Percentiles rank a stretch among this genome's conserved stretches.
phyloP scores from a whole-genome alignment of 441 rosid genomes.

The Jatropha multifida region DNA sequence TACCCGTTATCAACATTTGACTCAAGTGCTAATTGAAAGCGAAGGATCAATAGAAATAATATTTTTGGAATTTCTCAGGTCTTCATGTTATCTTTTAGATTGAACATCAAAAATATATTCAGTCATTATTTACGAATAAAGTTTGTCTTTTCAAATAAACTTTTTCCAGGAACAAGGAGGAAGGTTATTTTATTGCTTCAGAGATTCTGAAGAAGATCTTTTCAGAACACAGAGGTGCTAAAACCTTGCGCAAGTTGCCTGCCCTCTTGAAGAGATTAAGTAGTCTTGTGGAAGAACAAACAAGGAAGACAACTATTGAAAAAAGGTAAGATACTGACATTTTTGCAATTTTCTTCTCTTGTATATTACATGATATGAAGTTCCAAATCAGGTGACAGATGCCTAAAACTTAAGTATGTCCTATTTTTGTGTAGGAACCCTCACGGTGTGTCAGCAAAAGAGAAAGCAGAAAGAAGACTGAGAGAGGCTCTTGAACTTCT shows the following conservation, averaged over 20 bases:
- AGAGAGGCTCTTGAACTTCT: constrained; percentile 59
- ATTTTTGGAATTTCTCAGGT: constrained; percentile 76
- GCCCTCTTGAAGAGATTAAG: constrained; percentile 64
- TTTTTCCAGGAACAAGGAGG: constrained; percentile 81
- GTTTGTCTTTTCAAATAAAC: not conserved
- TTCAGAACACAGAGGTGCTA: constrained; percentile 44
- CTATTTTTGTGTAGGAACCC: constrained; percentile 44
- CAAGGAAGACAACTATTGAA: constrained; percentile 54
- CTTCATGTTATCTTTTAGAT: not conserved
- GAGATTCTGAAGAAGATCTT: constrained; percentile 72
- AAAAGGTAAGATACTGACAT: constrained; percentile 42
- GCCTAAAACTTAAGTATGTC: not conserved
- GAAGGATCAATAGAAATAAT: constrained; percentile 61
- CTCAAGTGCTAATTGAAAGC: constrained; percentile 51
- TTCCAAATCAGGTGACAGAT: not conserved
- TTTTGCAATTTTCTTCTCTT: too few species aligned
- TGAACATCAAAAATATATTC: not conserved
- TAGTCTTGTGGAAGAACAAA: constrained; percentile 68
- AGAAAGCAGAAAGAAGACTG: constrained; percentile 59
- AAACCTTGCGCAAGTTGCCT: constrained; percentile 53
- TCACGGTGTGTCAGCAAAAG: constrained; percentile 38
- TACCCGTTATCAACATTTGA: constrained; percentile 64
- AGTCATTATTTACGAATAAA: constrained; percentile 1
- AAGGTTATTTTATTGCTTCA: constrained; percentile 71
- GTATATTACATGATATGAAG: not conserved